A percentile compares a stretch with the other conserved stretches of the same genome.
Conservation (phyloP, 176 grass and related monocot species). For the Eremochloa ophiuroides region DNA sequence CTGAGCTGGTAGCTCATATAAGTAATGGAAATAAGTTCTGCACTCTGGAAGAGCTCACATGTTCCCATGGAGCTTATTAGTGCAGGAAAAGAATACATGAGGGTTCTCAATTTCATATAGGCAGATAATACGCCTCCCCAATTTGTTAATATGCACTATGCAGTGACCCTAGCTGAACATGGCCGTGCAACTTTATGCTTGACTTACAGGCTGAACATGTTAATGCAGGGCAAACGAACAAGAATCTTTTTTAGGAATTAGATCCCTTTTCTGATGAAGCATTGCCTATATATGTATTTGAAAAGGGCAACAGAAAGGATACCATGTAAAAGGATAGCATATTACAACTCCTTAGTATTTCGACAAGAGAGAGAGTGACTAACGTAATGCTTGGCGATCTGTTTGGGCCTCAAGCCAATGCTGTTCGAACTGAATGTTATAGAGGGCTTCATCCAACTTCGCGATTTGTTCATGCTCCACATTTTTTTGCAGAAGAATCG, state of each 20-base stretch:
- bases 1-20: background rate
- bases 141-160: background rate
- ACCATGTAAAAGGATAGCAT: background rate
- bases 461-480: no score
- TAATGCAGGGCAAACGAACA: background rate
- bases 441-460: constrained; percentile 86
- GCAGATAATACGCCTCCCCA: background rate
- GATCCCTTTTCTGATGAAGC: background rate
- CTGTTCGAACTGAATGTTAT: constrained; percentile 94
- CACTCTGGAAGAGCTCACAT: no score
- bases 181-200: background rate
- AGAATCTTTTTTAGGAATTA: background rate
- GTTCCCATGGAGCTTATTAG: background rate
- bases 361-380: background rate
- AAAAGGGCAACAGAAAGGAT: background rate
- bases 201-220: background rate
- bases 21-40: no score
- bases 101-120: background rate
- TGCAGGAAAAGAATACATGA: background rate
- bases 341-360: background rate
- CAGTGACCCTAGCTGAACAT: background rate
- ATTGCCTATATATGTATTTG: background rate
- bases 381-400: constrained; percentile 89
- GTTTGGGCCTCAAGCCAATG: constrained; percentile 94
- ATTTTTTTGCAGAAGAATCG: constrained; percentile 26